A percentile compares a stretch with the other conserved stretches of the same genome.
Conservation (phyloP, 805 yeast genomes). For the Candida nitratophila region DNA sequence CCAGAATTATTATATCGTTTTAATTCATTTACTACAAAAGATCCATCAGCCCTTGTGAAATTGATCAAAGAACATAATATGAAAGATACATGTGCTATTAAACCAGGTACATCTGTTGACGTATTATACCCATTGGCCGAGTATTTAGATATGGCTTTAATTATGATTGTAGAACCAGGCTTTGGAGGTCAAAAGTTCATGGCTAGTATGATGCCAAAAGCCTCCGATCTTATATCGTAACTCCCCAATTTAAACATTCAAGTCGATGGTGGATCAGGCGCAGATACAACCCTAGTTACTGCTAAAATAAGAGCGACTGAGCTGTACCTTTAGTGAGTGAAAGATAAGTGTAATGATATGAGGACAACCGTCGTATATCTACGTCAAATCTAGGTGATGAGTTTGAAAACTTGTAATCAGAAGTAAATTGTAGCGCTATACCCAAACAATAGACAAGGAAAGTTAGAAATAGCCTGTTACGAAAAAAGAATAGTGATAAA, state of each 20-base stretch:
- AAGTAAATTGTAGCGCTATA: too few species aligned
- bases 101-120: slow-evolving; percentile 87
- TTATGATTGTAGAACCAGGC: slow-evolving; percentile 99
- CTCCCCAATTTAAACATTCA: slow-evolving; percentile 82
- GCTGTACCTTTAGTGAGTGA: too few species aligned
- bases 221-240: slow-evolving; percentile 59
- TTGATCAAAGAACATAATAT: slow-evolving; percentile 75
- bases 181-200: slow-evolving; percentile 97
- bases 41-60: slow-evolving; percentile 67
- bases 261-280: slow-evolving; percentile 95
- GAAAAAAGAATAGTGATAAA: too few species aligned
- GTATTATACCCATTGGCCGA: slow-evolving; percentile 71
- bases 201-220: slow-evolving; percentile 96
- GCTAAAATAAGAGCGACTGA: too few species aligned
- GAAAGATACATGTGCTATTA: slow-evolving; percentile 90
- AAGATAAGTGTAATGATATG: too few species aligned
- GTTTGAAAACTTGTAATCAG: too few species aligned
- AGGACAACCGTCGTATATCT: too few species aligned
- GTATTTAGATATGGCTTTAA: slow-evolving; percentile 84
- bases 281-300: slow-evolving; percentile 75
- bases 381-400: too few species aligned
- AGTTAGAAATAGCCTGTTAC: too few species aligned
- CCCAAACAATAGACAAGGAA: too few species aligned
- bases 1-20: too few species aligned
- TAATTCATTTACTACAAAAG: too few species aligned